Evolutionary conservation across 805 yeast genomes (phyloP), one percentile per base, ranked within the genome.

Genomic region (Saccharomycopsis oosterbeekiorum): DNA sequence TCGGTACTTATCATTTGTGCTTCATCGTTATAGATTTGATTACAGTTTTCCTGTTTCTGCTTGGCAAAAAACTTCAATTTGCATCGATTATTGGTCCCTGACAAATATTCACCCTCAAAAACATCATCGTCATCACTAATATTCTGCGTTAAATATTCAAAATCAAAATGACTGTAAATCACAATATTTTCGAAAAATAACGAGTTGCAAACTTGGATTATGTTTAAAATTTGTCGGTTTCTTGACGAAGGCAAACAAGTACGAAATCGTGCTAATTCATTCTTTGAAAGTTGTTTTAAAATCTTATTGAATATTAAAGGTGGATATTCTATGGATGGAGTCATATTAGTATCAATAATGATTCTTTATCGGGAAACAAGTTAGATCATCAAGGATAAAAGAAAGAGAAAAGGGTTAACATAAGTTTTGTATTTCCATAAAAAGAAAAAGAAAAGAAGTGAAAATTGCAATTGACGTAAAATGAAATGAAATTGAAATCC

Each of bases 131-230:
- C 53, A 24, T 47, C 24, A 29, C 6, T 29, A 29, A 29, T 29
- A 29, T 29, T 29, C n/a, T 47, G 53, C 1, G 53, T 47, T 8
- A 47, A 21, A 24, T 47, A 47, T 12, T 47, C 53, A 8, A 24
- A 47, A 15, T 47, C 53, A 11, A 17, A 12, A 5, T 39, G 29
- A 37, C 26, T 51, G 17, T 36, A 36, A 26, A 58, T 21, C 6
- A 40, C 56, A 21, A 58, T 29, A 21, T 51, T 58, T n/a, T 58
- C 50, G 21, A 58, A 58, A 6, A 56, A 51, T 43, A 47, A 39
- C 14, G 56, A 1, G 39, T 58, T 51, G 5, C 40, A 53, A 26
- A 26, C 39, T 37, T 51, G 40, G 3, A 51, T 53, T 17, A 58
- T 40, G 26, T 36, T 26, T 8, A 24, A 21, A 14, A 36, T 8